phyloP scores from a whole-genome alignment of 495 filamentous ascomycete species.

The Bacidia gigantensis region DNA sequence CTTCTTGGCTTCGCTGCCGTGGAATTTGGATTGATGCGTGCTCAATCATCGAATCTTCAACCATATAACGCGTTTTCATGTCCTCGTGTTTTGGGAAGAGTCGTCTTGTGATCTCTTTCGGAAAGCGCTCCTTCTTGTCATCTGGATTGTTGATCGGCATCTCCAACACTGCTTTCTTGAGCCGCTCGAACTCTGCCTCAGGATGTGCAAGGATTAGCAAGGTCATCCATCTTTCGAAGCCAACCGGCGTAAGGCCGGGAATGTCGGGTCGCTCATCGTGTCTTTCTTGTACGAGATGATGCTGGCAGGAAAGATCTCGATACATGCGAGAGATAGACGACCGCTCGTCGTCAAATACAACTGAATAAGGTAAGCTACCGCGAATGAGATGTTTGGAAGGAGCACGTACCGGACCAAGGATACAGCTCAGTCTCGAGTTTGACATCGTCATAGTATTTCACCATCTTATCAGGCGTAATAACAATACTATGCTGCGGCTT shows the following conservation, averaged over 20 bases:
- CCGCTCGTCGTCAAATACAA: slow-evolving; percentile 39
- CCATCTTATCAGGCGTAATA: slow-evolving; percentile 69
- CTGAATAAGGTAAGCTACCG: slow-evolving; percentile 16
- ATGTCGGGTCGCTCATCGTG: slow-evolving; percentile 47
- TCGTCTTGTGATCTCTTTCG: slow-evolving; percentile 61
- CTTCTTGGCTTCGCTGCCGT: slow-evolving; percentile 22
- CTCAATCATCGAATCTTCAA: slow-evolving; percentile 32
- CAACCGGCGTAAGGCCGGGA: slow-evolving; percentile 64
- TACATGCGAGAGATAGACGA: slow-evolving; percentile 58
- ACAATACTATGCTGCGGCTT: slow-evolving; percentile 60
- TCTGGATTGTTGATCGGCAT: slow-evolving; percentile 68
- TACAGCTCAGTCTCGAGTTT: slow-evolving; percentile 48
- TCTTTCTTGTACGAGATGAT: slow-evolving; percentile 62
- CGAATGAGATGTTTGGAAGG: slow-evolving; percentile 7
- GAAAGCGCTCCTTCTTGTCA: slow-evolving; percentile 59
- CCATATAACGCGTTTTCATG: slow-evolving; percentile 25
- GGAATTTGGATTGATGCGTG: slow-evolving; percentile 38
- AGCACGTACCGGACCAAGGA: slow-evolving; percentile 43
- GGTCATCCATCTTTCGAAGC: slow-evolving; percentile 69
- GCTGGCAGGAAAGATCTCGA: slow-evolving; percentile 60
- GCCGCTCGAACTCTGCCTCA: slow-evolving; percentile 57
- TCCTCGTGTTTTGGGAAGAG: slow-evolving; percentile 46
- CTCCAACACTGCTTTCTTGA: slow-evolving; percentile 56
- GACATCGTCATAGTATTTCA: slow-evolving; percentile 59
- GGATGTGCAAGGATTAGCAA: slow-evolving; percentile 64